Evolutionary conservation across 345 rosid genomes (phyloP).

Genomic region (Eucalyptus leucophloia): DNA sequence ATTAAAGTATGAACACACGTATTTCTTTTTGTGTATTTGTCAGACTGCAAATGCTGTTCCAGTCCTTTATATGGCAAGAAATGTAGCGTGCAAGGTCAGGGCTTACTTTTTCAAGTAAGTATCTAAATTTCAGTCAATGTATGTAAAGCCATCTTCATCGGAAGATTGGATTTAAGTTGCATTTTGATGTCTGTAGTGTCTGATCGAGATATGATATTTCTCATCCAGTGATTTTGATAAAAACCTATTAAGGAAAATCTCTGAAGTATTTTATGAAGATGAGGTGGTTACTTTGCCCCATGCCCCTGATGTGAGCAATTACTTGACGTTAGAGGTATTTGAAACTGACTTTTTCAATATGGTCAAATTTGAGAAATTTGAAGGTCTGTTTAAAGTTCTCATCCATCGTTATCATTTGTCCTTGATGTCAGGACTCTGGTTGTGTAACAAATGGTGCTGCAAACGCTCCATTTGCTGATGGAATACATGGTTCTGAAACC

Average conservation of each 20-base stretch:
- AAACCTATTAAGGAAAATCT: conserved; percentile 53
- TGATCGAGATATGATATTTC: background rate
- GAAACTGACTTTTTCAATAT: background rate
- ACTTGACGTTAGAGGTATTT: conserved; percentile 77
- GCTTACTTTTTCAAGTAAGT: conserved; percentile 93
- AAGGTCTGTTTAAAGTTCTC: background rate
- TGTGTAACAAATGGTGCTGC: conserved; percentile 54
- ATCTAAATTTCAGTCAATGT: background rate
- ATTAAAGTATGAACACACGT: background rate
- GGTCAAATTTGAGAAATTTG: background rate
- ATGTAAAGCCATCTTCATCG: background rate
- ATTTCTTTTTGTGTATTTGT: background rate
- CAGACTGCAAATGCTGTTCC: conserved; percentile 85
- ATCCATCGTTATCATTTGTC: background rate
- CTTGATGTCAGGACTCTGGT: conserved; percentile 47
- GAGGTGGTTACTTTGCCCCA: conserved; percentile 60
- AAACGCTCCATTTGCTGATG: conserved; percentile 47
- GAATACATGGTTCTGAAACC: conserved; percentile 67
- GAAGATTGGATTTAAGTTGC: background rate
- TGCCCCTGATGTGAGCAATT: conserved; percentile 90
- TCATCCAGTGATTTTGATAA: conserved; percentile 91
- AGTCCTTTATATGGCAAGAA: conserved; percentile 87
- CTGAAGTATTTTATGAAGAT: conserved; percentile 81
- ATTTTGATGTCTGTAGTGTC: background rate
- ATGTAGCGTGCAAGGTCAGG: conserved; percentile 98